Percentiles rank a stretch among this genome's conserved stretches.
phyloP scores from a whole-genome alignment of 164 flowering plant genomes.

The Santalum album region DNA sequence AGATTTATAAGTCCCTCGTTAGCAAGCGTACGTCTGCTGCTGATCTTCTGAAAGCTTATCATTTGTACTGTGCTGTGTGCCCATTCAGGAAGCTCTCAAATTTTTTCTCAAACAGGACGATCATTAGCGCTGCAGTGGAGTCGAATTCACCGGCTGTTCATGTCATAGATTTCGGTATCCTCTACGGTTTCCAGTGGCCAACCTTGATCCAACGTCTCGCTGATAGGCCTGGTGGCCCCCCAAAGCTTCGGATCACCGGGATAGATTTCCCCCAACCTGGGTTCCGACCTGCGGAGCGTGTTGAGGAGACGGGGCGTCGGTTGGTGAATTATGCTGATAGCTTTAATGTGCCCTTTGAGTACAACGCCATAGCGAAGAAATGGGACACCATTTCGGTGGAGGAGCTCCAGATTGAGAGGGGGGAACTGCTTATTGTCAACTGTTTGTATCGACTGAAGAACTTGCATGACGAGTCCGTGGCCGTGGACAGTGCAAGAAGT shows the following conservation, averaged over 20 bases:
- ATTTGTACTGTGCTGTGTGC: conserved; percentile 52
- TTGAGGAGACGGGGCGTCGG: conserved; percentile 74
- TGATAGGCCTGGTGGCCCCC: conserved; percentile 58
- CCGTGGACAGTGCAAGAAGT: conserved; percentile 49
- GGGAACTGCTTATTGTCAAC: conserved; percentile 60
- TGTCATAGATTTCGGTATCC: conserved; percentile 78
- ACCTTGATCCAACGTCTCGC: conserved; percentile 58
- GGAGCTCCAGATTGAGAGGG: conserved; percentile 59
- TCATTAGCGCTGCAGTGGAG: conserved; percentile 14
- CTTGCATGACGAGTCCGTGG: conserved; percentile 63
- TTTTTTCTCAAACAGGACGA: conserved; percentile 50
- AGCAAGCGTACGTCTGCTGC: conserved; percentile 51
- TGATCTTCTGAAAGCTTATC: conserved; percentile 66
- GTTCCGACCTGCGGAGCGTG: conserved; percentile 68
- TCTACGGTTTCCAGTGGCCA: conserved; percentile 93
- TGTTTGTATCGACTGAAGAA: conserved; percentile 47
- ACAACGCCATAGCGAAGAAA: conserved; percentile 56
- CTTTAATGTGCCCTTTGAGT: conserved; percentile 77
- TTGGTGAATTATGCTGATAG: conserved; percentile 52
- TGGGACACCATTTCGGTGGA: conserved; percentile 69
- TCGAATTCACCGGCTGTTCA: conserved; percentile 44
- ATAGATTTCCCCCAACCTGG: conserved; percentile 89
- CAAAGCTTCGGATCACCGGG: conserved; percentile 71
- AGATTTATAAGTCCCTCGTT: conserved; percentile 45
- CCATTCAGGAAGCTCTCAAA: conserved; percentile 72